Evolutionary conservation across 2,329 filamentous ascomycete species (phyloP).

Genomic region (Curvularia eragrostidis): DNA sequence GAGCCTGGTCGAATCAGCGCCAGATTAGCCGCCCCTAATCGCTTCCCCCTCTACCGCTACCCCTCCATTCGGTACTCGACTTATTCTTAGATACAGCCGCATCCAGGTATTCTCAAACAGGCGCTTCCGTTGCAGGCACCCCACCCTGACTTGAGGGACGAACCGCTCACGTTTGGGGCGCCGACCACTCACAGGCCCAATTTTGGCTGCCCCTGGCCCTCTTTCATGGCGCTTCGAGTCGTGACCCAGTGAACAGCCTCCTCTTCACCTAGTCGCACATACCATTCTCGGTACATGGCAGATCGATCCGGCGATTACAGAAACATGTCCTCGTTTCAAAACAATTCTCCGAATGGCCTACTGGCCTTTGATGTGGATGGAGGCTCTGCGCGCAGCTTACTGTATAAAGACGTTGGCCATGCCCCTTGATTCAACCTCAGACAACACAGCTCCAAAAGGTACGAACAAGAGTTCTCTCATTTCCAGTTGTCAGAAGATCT

Average conservation of each 20-base stretch:
- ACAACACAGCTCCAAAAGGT: conserved; percentile 37
- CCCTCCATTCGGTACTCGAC: conserved; percentile 33
- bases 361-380: conserved; percentile 35
- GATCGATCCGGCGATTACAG: conserved; percentile 50
- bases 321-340: conserved; percentile 50
- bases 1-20: conserved; percentile 39
- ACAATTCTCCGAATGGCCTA: conserved; percentile 46
- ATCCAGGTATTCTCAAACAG: conserved; percentile 44
- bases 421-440: conserved; percentile 31
- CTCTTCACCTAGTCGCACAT: conserved; percentile 40
- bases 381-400: conserved; percentile 36
- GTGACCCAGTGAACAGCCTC: conserved; percentile 41
- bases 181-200: conserved; percentile 43
- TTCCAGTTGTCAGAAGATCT: conserved; percentile 43
- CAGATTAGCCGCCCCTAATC: conserved; percentile 35
- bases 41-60: conserved; percentile 22
- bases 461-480: conserved; percentile 43
- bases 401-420: conserved; percentile 43
- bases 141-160: conserved; percentile 34
- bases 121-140: conserved; percentile 41
- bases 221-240: conserved; percentile 42
- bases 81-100: conserved; percentile 50
- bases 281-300: conserved; percentile 34
- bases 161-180: conserved; percentile 32
- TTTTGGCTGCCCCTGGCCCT: conserved; percentile 34